Evolutionary conservation across 176 grass and related monocot species (phyloP).

Genomic region (Alloteropsis semialata): DNA sequence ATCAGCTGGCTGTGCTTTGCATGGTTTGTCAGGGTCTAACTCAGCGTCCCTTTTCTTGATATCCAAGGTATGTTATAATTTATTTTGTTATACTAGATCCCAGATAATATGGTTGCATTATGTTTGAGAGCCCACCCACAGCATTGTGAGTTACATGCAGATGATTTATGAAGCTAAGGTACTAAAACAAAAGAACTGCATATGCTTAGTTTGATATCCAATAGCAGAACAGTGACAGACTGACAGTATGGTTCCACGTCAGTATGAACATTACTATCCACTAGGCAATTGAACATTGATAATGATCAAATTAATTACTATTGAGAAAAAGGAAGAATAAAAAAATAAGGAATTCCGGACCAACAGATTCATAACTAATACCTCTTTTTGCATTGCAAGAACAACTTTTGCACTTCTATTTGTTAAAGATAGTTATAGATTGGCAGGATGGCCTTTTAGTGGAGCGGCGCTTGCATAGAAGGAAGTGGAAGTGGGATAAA

Average conservation of each 20-base stretch:
- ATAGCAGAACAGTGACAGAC: background rate
- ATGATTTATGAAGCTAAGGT: background rate
- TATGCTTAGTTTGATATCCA: slow-evolving; percentile 1
- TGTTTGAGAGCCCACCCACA: background rate
- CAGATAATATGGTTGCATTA: background rate
- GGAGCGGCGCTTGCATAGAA: slow-evolving; percentile 88
- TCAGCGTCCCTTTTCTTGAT: slow-evolving; percentile 94
- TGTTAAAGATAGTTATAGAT: slow-evolving; percentile 76
- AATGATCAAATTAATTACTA: background rate
- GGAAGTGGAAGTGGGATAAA: slow-evolving; percentile 94
- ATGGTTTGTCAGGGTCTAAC: slow-evolving; percentile 63
- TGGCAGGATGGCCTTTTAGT: slow-evolving; percentile 96
- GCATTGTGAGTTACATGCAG: background rate
- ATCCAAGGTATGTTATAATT: slow-evolving; percentile 66
- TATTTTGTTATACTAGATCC: background rate
- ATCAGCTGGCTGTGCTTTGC: slow-evolving; percentile 63
- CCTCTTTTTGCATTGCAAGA: background rate
- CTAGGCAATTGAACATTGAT: background rate
- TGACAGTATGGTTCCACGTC: background rate
- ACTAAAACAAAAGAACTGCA: background rate
- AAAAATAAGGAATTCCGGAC: background rate
- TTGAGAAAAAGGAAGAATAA: background rate
- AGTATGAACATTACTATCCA: slow-evolving; percentile 6
- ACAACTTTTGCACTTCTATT: slow-evolving; percentile 18
- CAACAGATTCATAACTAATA: background rate